These are phyloP conservation scores for Drosera capensis DNA, from an alignment of 148 eudicot genomes.

Conservation along the genomic window DNA sequence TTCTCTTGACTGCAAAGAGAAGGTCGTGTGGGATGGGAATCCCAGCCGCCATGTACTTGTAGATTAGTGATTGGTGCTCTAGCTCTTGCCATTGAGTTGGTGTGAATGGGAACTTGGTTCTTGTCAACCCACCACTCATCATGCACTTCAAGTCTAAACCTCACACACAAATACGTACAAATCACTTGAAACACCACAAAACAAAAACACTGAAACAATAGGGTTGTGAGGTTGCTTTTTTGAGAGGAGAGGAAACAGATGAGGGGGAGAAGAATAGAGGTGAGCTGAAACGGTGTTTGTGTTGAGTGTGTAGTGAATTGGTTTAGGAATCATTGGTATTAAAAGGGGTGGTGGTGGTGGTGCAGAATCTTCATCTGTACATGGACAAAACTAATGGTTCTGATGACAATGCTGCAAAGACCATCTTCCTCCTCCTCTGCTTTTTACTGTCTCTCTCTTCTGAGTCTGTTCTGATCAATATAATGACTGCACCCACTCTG, in stretches of 20 bases:
- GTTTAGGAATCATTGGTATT: neutral
- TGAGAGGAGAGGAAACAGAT: too few relatives aligned
- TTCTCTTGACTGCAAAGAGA: slow-evolving; percentile 52
- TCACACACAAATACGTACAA: neutral
- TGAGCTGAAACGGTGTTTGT: neutral
- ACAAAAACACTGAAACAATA: too few relatives aligned
- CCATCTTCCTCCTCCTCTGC: slow-evolving; percentile 8
- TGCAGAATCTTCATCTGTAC: slow-evolving; percentile 87
- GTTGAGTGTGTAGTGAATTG: neutral
- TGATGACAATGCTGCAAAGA: slow-evolving; percentile 24
- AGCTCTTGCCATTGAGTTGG: slow-evolving; percentile 91
- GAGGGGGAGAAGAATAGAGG: too few relatives aligned
- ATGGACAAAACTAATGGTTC: slow-evolving; percentile 63
- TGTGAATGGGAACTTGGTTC: slow-evolving; percentile 60
- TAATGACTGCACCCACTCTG: slow-evolving; percentile 37
- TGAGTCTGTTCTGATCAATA: slow-evolving; percentile 9
- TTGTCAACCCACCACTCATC: slow-evolving; percentile 20
- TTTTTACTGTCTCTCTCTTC: slow-evolving; percentile 7
- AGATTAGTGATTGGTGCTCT: slow-evolving; percentile 80
- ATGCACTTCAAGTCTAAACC: too few relatives aligned
- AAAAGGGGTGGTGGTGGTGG: slow-evolving; percentile 2
- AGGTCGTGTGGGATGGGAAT: slow-evolving; percentile 89
- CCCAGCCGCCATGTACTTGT: slow-evolving; percentile 87
- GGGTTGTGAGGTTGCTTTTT: too few relatives aligned
- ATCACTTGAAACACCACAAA: neutral